Evolutionary conservation across 768 basidiomycete genomes (phyloP).

Genomic region (Agaricus subrufescens): DNA sequence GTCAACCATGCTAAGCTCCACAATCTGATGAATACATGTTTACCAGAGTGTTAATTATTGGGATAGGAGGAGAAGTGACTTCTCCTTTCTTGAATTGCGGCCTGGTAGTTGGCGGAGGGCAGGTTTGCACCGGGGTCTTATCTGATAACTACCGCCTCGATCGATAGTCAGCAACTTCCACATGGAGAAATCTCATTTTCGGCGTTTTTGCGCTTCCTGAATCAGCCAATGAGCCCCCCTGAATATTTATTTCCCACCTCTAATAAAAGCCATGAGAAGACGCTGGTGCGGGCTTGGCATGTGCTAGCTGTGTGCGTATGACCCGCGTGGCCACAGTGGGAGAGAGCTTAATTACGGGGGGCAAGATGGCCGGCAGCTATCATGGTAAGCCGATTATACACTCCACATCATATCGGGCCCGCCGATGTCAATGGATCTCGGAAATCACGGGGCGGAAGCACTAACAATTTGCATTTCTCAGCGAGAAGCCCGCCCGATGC

Average conservation of each 20-base stretch:
- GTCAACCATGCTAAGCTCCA: neutral
- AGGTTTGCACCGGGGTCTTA: neutral
- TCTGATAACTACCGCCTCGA: neutral
- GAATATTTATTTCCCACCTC: no score
- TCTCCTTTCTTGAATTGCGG: no score
- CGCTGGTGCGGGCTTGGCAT: neutral
- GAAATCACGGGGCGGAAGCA: neutral
- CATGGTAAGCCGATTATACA: neutral
- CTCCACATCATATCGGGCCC: neutral
- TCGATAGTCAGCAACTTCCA: neutral
- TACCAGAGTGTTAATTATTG: neutral
- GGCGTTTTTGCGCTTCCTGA: no score
- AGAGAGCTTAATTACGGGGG: neutral
- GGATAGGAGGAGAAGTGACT: no score
- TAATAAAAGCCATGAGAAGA: neutral
- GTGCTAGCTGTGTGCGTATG: neutral
- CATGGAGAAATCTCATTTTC: neutral
- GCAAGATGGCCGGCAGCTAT: neutral
- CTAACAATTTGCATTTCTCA: no score
- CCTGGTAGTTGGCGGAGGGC: neutral
- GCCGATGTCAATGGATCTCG: neutral
- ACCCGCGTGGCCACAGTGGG: no score
- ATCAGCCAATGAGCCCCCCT: no score
- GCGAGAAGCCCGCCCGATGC: no score
- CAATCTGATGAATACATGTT: neutral